Percentiles rank a stretch among this genome's conserved stretches.
Evolutionary conservation across 768 basidiomycete species (phyloP).

Genomic region (Trametes meyenii): DNA sequence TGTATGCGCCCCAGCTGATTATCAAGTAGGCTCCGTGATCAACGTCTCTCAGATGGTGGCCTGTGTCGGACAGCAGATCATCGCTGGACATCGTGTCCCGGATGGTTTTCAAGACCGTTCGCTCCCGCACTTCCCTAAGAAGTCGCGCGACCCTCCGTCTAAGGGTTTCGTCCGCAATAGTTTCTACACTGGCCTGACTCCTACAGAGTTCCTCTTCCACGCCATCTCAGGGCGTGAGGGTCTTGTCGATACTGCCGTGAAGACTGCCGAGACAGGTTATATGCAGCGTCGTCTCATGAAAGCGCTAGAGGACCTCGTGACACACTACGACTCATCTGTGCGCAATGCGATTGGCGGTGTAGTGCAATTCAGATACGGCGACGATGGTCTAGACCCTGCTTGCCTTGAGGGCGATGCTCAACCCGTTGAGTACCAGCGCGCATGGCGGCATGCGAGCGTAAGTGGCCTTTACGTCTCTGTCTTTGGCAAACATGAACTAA

Average conservation of each 20-base stretch:
- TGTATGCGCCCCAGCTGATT: neutral
- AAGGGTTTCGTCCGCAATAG: slow-evolving; percentile 98
- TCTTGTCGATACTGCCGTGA: slow-evolving; percentile 98
- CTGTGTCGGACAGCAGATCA: slow-evolving; percentile 99
- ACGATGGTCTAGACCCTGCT: slow-evolving; percentile 96
- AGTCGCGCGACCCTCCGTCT: slow-evolving; percentile 92
- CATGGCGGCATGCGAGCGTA: slow-evolving; percentile 85
- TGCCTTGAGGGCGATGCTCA: slow-evolving; percentile 95
- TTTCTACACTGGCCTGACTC: slow-evolving; percentile 89
- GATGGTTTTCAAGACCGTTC: slow-evolving; percentile 99
- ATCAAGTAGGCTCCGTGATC: slow-evolving; percentile 86
- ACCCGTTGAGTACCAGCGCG: slow-evolving; percentile 86
- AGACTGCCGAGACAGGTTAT: slow-evolving; percentile 99
- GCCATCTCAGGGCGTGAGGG: slow-evolving; percentile 99
- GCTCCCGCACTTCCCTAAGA: slow-evolving; percentile 98
- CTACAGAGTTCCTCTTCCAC: slow-evolving; percentile 98
- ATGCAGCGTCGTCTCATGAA: slow-evolving; percentile 99
- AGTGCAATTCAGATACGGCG: slow-evolving; percentile 96
- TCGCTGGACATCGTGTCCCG: slow-evolving; percentile 95
- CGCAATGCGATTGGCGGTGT: slow-evolving; percentile 93
- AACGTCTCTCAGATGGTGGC: slow-evolving; percentile 99
- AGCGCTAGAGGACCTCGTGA: slow-evolving; percentile 94
- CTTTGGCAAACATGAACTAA: neutral
- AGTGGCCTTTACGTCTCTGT: slow-evolving; percentile 22
- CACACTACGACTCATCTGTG: slow-evolving; percentile 95